Evolutionary conservation across 257 asterid genomes (phyloP), one percentile per base, ranked within the genome.

Genomic region (Salvia rosmarinus): DNA sequence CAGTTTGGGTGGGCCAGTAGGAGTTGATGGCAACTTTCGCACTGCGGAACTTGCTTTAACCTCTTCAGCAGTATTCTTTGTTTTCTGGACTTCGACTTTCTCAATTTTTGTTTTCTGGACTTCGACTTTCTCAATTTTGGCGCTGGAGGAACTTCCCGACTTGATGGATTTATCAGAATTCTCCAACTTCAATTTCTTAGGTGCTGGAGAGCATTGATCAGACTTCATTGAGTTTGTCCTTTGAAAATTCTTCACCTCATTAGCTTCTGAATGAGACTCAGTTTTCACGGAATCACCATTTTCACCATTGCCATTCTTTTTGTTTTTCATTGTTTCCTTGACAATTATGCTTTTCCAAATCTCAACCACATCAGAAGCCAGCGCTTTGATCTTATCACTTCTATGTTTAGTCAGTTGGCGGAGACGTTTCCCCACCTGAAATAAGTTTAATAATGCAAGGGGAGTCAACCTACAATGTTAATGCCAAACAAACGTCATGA

Each of bases 341-440:
- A 89, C 85, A 20, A 94, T 82, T 57, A 94, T 84, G 40, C 62
- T 51, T 84, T 91, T 94, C 99, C 99, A 94, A 35, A 86, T 84
- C 37, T 83, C 96, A 69, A 94, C 87, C 51, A 91, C 90, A 30
- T 91, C 96, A 57, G 90, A 73, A 54, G 99, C 98, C 82, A 89
- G 72, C 11, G 83, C 74, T 84, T 89, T 88, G 76, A 95, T 95
- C 83, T 78, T 86, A 58, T 77, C 71, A 75, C 93, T 85, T 32
- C 90, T 88, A 76, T 95, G 98, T 80, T 95, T 94, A 16, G 98
- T 89, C 77, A 94, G 85, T 46, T 85, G 92, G 70, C 98, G 88
- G 43, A 94, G 88, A 58, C 86, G 85, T 80, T 94, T 94, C 23
- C 99, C 99, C 25, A 94, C 89, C 99, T 94, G 90, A 28, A 78